Conservation (phyloP, 2,329 filamentous ascomycete genomes). For the Monosporascus cannonballus region DNA sequence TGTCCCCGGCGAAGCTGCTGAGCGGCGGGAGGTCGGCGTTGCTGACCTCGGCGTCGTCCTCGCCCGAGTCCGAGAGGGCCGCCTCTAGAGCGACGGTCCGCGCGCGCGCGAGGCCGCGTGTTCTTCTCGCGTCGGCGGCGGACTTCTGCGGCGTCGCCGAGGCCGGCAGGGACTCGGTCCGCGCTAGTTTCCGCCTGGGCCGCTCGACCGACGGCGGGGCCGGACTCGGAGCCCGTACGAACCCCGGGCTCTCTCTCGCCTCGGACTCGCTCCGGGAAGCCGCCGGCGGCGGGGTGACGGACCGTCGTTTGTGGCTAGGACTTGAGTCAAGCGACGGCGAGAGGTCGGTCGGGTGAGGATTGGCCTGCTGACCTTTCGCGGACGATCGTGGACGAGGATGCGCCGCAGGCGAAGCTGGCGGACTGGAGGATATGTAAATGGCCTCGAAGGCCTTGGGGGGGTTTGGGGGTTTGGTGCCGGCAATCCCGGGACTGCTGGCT, state of each 20-base stretch:
- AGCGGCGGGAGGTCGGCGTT: conserved; percentile 21
- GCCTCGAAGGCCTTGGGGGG: conserved; percentile 25
- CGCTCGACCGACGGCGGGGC: conserved; percentile 10
- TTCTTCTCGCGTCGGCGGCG: neutral
- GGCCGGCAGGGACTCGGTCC: conserved; percentile 22
- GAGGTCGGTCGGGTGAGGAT: neutral
- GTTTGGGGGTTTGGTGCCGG: conserved; percentile 11
- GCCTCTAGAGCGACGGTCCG: conserved; percentile 15
- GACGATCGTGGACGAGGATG: conserved; percentile 11
- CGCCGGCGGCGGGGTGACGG: conserved; percentile 10
- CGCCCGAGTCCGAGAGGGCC: conserved; percentile 12
- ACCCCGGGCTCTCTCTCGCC: neutral
- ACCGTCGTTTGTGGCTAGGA: conserved; percentile 6
- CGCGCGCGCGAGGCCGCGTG: conserved; percentile 12
- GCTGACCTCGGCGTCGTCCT: conserved; percentile 4
- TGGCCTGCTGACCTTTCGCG: neutral
- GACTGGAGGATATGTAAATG: conserved; percentile 41
- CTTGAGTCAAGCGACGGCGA: conserved; percentile 6
- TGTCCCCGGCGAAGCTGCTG: conserved; percentile 8
- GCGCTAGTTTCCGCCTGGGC: conserved; percentile 19
- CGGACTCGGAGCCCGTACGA: conserved; percentile 8
- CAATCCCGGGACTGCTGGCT: conserved; percentile 11
- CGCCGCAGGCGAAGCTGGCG: conserved; percentile 28
- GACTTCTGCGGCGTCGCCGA: conserved; percentile 3
- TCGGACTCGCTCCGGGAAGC: neutral